phyloP scores from a whole-genome alignment of 495 filamentous ascomycete genomes.

The Pseudotulostoma volvatum region DNA sequence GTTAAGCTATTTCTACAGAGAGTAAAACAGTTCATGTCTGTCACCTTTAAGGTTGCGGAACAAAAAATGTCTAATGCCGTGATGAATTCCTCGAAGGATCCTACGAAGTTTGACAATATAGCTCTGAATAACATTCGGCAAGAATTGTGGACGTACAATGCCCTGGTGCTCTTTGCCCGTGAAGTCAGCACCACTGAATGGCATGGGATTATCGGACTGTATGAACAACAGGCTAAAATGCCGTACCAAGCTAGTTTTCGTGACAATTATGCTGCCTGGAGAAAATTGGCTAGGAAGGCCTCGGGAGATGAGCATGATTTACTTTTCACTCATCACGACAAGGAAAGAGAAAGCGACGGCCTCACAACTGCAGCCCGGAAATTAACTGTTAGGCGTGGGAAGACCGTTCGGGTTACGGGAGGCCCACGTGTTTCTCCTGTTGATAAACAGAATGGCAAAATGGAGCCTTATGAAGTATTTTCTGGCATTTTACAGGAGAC shows the following conservation, averaged over 20 bases:
- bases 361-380: constrained; percentile 69
- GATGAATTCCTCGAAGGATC: constrained; percentile 24
- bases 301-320: constrained; percentile 73
- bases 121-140: constrained; percentile 36
- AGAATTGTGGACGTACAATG: constrained; percentile 66
- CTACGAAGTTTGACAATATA: constrained; percentile 32
- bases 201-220: constrained; percentile 60
- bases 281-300: constrained; percentile 59
- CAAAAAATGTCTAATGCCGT: constrained; percentile 43
- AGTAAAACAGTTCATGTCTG: constrained; percentile 61
- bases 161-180: constrained; percentile 67
- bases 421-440: constrained; percentile 30
- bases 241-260: constrained; percentile 72
- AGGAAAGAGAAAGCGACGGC: constrained; percentile 53
- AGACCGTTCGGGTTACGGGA: constrained; percentile 60
- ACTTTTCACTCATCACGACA: constrained; percentile 74
- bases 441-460: constrained; percentile 53
- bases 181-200: constrained; percentile 70
- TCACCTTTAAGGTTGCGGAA: constrained; percentile 61
- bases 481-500: constrained; percentile 62
- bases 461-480: constrained; percentile 72
- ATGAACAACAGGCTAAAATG: constrained; percentile 55
- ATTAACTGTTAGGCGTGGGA: constrained; percentile 81
- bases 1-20: constrained; percentile 56
- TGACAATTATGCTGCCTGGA: constrained; percentile 69